Base-by-base conservation (phyloP, 495 filamentous ascomycete species). In the Penicillium paxilli region DNA sequence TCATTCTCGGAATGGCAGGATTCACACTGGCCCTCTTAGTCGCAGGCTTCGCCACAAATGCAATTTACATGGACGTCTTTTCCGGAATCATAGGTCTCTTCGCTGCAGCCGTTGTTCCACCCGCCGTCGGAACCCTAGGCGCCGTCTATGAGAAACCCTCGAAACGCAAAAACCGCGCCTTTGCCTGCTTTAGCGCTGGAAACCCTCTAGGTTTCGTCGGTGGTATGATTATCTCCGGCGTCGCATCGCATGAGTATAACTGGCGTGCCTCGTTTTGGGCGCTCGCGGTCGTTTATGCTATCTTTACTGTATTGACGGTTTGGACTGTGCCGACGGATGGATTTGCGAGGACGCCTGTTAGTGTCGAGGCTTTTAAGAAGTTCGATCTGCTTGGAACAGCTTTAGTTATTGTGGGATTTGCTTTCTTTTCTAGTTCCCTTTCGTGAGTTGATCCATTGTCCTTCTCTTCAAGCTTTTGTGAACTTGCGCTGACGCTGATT, bases 171-270 rank as follows among this genome's bases (percentile, higher is more conserved):
- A 92, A 80, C 74, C 85, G 69, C 62, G 82, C 60, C 68, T 91
- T 80, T 76, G 88, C 74, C 5, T 90, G 70, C 80, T 91, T 77
- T 68, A 83, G 80, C 41, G 83, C 86, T 1, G 87, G 89, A 0
- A 89, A 86, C 23, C 79, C 89, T 24, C 76, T 89, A 24, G 89
- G 89, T 0, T 80, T 89, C 56, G 85, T 88, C 1, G 79, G 85
- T 50, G 87, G 87, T 0, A 84, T 77, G 30, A 82, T 90, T 35
- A 69, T 88, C 16, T 82, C 80, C 23, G 88, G 87, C 12, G 73
- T 88, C 22, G 87, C 86, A 4, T 79, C 84, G 6, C 79, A 88
- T 55, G 73, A 90, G 11, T 83, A 84, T 2, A 85, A 71, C 56
- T 90, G 86, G 87, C 74, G 87, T 16, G 83, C 84, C 0, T 72